These are phyloP conservation scores for Colletotrichum kahawae DNA, from an alignment of 2,329 filamentous ascomycete genomes.

Conservation along the genomic window DNA sequence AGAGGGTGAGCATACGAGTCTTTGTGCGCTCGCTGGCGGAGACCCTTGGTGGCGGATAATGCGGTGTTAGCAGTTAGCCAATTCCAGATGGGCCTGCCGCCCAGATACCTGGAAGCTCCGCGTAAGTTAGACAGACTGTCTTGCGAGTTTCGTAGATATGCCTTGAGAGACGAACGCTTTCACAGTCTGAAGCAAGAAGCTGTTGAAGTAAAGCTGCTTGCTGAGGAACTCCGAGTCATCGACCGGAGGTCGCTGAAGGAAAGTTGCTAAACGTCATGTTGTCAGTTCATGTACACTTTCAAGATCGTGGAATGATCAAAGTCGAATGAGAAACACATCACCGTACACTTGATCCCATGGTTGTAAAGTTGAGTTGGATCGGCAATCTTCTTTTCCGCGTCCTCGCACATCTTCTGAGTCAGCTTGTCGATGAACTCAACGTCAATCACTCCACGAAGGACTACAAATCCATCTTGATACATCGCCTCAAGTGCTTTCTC, in stretches of 20 bases:
- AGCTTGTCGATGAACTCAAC: constrained; percentile 57
- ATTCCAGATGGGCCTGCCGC: constrained; percentile 1
- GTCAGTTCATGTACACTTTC: neutral
- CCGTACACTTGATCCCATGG: constrained; percentile 61
- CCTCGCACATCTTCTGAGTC: constrained; percentile 63
- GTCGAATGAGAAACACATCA: neutral
- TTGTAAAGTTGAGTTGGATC: constrained; percentile 63
- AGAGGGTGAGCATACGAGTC: neutral
- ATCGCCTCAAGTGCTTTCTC: constrained; percentile 58
- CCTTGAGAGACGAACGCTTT: neutral
- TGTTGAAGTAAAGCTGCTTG: neutral
- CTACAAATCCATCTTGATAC: constrained; percentile 59
- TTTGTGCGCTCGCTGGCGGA: neutral
- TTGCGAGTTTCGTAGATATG: neutral
- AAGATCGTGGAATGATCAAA: neutral
- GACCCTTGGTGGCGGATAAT: neutral
- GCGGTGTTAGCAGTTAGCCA: neutral
- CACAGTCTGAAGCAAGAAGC: neutral
- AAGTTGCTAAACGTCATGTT: neutral
- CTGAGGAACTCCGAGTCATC: neutral
- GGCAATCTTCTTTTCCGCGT: constrained; percentile 56
- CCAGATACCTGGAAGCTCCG: neutral
- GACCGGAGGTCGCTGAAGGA: neutral
- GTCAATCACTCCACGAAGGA: constrained; percentile 57
- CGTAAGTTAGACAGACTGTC: neutral